Conservation (phyloP, 2,329 filamentous ascomycete species). For the Fusarium tuaranense region DNA sequence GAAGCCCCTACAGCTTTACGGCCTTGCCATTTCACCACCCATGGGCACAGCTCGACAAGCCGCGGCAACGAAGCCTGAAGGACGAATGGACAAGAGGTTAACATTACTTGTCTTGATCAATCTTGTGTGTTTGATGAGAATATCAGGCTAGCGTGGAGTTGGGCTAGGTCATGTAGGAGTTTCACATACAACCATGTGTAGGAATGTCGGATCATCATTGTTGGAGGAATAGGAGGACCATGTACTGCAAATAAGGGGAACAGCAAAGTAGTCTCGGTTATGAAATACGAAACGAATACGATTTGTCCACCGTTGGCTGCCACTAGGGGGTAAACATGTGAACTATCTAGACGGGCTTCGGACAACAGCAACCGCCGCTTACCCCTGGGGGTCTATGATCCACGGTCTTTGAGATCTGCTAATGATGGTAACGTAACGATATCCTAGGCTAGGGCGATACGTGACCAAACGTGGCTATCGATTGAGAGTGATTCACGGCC, state of each 20-base stretch:
- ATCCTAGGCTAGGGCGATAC: neutral
- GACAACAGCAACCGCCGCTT: too few relatives aligned
- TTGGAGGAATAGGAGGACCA: neutral
- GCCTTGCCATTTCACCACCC: neutral
- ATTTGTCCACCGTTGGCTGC: neutral
- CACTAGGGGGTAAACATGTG: neutral
- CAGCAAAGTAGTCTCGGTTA: conserved; percentile 16
- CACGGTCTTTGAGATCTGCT: too few relatives aligned
- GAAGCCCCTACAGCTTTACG: neutral
- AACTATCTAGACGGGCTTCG: neutral
- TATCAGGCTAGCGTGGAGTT: neutral
- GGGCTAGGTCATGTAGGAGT: neutral
- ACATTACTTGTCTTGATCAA: neutral
- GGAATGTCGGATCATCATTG: neutral
- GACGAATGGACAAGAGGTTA: neutral
- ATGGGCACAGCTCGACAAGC: neutral
- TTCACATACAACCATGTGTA: neutral
- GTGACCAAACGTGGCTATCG: neutral
- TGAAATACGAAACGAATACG: conserved; percentile 14
- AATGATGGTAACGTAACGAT: neutral
- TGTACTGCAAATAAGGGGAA: neutral
- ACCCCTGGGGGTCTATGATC: too few relatives aligned
- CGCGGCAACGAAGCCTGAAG: neutral
- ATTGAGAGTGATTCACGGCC: neutral
- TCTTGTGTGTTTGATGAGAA: neutral